Base-by-base conservation (phyloP, 768 basidiomycete species). In the Epithele typhae region DNA sequence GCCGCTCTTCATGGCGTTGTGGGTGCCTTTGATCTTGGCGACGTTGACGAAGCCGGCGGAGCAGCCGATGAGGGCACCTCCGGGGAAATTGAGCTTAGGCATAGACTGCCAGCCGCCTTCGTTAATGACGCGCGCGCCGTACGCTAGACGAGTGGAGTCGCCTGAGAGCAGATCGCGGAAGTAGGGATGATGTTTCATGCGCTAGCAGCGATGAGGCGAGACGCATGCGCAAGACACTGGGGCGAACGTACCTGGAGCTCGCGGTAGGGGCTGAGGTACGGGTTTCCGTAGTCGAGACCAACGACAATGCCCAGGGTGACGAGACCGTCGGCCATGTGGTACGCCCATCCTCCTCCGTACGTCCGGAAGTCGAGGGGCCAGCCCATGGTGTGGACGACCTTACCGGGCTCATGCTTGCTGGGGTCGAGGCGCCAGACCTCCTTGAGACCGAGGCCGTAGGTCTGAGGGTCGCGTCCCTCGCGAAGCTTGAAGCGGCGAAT, bases 1-100 rank as follows among this genome's bases (percentile, higher is more conserved):
- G 23, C 96, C 96, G 30, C 87, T 91, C 75, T 98, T 94, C 96
- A 99, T 98, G 3, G 95, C 93, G 49, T 94, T 98, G 63, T 98
- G 96, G 0, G 94, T 95, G 12, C 95, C 95, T 63, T 98, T 98
- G 68, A 99, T 98, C 69, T 96, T 98, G 12, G 94, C 87, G 10
- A 96, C 78, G 68, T 98, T 98, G 50, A 99, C 78, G 64, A 98
- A 93, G 11, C 95, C 95, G 1, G 94, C 96, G 0, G 92, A 86
- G 68, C 94, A 97, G 0, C 95, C 96, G 32, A 99, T 81, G 22
- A 98, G 69, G 1, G 93, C 95, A 2, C 95, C 95, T 1, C 96
- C 94, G 0, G 96, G 96, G 68, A 92, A 99, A 68, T 81, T 72
- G 52, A 80, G 74, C 59, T 78, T 77, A 1, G 96, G 96, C 17